A percentile compares a stretch with the other conserved stretches of the same genome.
Evolutionary conservation across 2,329 filamentous ascomycete species (phyloP).

Genomic region (Cercospora zeina): DNA sequence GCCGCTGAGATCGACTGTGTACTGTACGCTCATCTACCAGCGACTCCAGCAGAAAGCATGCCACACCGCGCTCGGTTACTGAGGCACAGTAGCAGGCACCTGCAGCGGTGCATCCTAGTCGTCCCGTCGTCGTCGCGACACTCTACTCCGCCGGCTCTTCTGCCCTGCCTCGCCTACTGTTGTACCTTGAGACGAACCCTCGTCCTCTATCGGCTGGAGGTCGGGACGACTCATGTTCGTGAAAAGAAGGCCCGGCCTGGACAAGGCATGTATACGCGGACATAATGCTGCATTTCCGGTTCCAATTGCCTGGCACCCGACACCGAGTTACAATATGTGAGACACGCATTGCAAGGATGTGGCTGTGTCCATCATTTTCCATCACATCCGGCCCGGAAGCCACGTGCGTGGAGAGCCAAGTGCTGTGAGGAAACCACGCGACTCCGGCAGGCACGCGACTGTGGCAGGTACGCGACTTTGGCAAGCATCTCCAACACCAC

Average conservation of each 20-base stretch:
- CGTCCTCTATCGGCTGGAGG: background rate
- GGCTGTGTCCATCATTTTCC: too few species aligned
- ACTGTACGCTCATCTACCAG: too few species aligned
- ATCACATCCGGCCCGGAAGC: background rate
- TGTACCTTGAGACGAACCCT: too few species aligned
- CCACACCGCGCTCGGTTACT: background rate
- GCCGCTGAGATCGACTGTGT: slow-evolving; percentile 7
- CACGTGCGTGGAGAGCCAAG: background rate
- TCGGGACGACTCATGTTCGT: background rate
- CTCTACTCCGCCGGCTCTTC: slow-evolving; percentile 5
- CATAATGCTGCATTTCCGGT: background rate
- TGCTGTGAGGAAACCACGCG: background rate
- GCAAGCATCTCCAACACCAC: too few species aligned
- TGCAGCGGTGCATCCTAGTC: slow-evolving; percentile 2
- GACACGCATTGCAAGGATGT: background rate
- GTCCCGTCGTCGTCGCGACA: background rate
- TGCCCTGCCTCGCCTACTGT: background rate
- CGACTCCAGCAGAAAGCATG: background rate
- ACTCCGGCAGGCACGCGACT: background rate
- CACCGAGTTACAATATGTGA: background rate
- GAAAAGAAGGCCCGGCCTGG: background rate
- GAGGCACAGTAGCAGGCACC: too few species aligned
- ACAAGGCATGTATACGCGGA: background rate
- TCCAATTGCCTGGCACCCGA: slow-evolving; percentile 1
- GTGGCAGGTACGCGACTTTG: too few species aligned